Evolutionary conservation across 1,139 yeast genomes (phyloP).

Genomic region (Saccharomyces pastorianus): DNA sequence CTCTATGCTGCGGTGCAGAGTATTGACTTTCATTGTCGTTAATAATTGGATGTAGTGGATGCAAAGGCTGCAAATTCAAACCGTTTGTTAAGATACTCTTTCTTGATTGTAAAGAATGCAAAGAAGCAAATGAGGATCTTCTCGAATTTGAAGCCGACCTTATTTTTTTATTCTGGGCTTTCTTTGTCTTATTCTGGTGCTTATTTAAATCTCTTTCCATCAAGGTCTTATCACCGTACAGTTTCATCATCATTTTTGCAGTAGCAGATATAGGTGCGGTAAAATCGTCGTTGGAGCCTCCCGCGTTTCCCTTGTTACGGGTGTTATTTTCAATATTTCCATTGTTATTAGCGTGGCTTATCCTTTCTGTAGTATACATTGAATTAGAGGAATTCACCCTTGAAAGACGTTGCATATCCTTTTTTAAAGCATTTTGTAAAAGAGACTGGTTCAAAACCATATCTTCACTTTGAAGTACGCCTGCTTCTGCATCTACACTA

Average conservation of each 20-base stretch:
- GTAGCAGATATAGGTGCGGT: conserved; percentile 12
- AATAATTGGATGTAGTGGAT: conserved; percentile 2
- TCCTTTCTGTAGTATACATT: conserved; percentile 9
- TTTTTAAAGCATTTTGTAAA: conserved; percentile 17
- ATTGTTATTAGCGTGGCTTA: conserved; percentile 9
- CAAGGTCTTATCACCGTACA: conserved; percentile 12
- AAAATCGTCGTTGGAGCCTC: not conserved
- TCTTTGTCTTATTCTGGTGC: conserved; percentile 7
- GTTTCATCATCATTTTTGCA: conserved; percentile 14
- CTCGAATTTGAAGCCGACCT: not conserved
- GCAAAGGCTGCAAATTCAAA: conserved; percentile 4
- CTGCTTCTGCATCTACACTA: conserved; percentile 16
- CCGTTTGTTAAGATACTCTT: conserved; percentile 1
- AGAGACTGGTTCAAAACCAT: conserved; percentile 21
- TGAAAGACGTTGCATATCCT: conserved; percentile 15
- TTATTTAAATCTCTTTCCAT: conserved; percentile 2
- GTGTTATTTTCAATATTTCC: conserved; percentile 4
- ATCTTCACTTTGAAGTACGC: conserved; percentile 21
- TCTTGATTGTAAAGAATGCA: not conserved
- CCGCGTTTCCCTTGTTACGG: not conserved
- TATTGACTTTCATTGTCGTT: not conserved
- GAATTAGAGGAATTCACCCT: conserved; percentile 8
- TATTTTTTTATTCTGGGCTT: conserved; percentile 1
- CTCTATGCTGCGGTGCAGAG: not conserved
- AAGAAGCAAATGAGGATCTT: not conserved